These are phyloP conservation scores for Penicillium bovifimosum DNA, from an alignment of 495 filamentous ascomycete species.

Conservation along the genomic window DNA sequence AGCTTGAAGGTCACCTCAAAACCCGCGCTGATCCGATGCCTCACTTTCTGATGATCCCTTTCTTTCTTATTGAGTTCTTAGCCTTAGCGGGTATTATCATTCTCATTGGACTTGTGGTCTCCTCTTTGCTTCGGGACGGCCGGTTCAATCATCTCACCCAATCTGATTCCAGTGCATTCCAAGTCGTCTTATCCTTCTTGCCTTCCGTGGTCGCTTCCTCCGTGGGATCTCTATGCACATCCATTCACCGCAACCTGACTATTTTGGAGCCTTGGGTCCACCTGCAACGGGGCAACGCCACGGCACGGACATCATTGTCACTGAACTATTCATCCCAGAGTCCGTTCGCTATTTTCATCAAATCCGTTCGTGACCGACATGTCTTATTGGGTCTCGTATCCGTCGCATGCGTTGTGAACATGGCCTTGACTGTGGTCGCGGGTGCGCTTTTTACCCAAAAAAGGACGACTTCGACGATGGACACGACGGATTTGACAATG, in stretches of 20 bases:
- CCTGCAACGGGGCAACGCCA: conserved; percentile 36
- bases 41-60: conserved; percentile 37
- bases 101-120: conserved; percentile 29
- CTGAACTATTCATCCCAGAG: conserved; percentile 39
- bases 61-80: conserved; percentile 38
- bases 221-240: conserved; percentile 34
- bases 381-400: conserved; percentile 30
- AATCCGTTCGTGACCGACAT: conserved; percentile 30
- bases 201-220: conserved; percentile 36
- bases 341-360: conserved; percentile 30
- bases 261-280: conserved; percentile 44
- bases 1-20: conserved; percentile 21
- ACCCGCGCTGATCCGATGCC: conserved; percentile 33
- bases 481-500: conserved; percentile 21
- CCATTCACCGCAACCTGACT: conserved; percentile 37
- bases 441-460: conserved; percentile 39
- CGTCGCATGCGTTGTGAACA: conserved; percentile 33
- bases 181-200: conserved; percentile 34
- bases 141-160: conserved; percentile 33
- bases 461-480: conserved; percentile 23
- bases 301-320: conserved; percentile 26
- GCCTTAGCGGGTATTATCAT: conserved; percentile 33
- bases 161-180: conserved; percentile 33
- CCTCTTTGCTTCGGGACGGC: conserved; percentile 30
- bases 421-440: conserved; percentile 30